phyloP scores from a whole-genome alignment of 805 yeast species.

The Yarrowia deformans region DNA sequence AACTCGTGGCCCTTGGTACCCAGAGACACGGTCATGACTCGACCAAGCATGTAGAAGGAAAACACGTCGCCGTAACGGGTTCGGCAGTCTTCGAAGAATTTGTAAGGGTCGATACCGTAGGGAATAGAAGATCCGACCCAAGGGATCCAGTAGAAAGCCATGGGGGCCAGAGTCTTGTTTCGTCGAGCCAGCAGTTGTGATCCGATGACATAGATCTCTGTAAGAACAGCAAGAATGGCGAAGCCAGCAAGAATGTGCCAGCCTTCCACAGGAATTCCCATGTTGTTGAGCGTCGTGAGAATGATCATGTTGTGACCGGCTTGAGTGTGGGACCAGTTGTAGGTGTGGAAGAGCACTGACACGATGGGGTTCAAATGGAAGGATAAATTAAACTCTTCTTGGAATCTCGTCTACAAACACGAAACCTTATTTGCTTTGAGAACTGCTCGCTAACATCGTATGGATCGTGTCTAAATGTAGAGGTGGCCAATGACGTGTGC shows the following conservation, averaged over 20 bases:
- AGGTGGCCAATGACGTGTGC: not conserved
- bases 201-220: conserved; percentile 30
- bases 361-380: conserved; percentile 1
- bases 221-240: conserved; percentile 24
- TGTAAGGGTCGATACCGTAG: conserved; percentile 94
- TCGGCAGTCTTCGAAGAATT: conserved; percentile 81
- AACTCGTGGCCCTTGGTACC: conserved; percentile 99
- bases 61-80: conserved; percentile 90
- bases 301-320: conserved; percentile 31
- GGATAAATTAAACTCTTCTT: conserved; percentile 18
- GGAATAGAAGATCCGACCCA: conserved; percentile 92
- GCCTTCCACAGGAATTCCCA: conserved; percentile 37
- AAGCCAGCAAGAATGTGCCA: conserved; percentile 35
- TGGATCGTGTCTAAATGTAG: conserved; percentile 14
- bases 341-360: conserved; percentile 20
- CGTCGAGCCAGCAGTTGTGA: conserved; percentile 37
- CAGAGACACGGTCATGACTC: conserved; percentile 90
- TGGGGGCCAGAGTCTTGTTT: conserved; percentile 74
- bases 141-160: conserved; percentile 92
- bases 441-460: conserved; percentile 27
- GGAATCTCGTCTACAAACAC: conserved; percentile 18
- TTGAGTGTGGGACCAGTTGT: conserved; percentile 4
- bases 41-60: conserved; percentile 87
- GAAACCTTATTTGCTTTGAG: conserved; percentile 2
- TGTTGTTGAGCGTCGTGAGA: conserved; percentile 32